Evolutionary conservation across 1,284 basidiomycete genomes (phyloP), one percentile per base, ranked within the genome.

Genomic region (Wallemia hederae): DNA sequence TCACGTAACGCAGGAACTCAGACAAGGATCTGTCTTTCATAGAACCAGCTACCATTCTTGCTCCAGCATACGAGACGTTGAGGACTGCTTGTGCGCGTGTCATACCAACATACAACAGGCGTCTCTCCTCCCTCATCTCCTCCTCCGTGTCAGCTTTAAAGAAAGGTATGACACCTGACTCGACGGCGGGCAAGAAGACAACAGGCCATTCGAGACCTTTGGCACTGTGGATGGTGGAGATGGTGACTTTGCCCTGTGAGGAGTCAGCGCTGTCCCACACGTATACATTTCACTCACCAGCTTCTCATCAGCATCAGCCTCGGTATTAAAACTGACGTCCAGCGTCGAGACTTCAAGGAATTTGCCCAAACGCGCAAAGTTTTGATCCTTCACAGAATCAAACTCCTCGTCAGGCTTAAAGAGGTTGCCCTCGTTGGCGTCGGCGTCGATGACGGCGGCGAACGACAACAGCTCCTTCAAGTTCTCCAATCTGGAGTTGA

Each of bases 141-240:
- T 86, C 81, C 26, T 70, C 65, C 62, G 71, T 70, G 0, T 66
- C 67, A 28, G 2, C 55, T 68, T 65, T 61, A 67, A 72, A 67
- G 60, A 63, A 71, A 34, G 67, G 71, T n/a, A 72, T 67, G 59
- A 72, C 71, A 0, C 71, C 70, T 0, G 70, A 62, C 70, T 61
- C 66, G 80, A 80, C 78, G 26, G 79, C 77, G 49, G 82, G 81
- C n/a, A 87, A 72, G 64, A 87, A 80, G 0, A 87, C 83, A 2
- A 85, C 83, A 0, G 86, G 86, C 86, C 87, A 94, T 69, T 94
- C 88, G 3, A 92, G 74, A 0, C 88, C 88, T 70, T 94, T 94
- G 0, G 88, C 86, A 11, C 85, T 79, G 71, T 94, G 89, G 59
- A 85, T 86, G 0, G 88, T 92, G 0, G 83, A 78, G 55, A 92